These are phyloP conservation scores for Arthrinium puccinioides DNA, from an alignment of 2,329 filamentous ascomycete genomes.

Conservation along the genomic window DNA sequence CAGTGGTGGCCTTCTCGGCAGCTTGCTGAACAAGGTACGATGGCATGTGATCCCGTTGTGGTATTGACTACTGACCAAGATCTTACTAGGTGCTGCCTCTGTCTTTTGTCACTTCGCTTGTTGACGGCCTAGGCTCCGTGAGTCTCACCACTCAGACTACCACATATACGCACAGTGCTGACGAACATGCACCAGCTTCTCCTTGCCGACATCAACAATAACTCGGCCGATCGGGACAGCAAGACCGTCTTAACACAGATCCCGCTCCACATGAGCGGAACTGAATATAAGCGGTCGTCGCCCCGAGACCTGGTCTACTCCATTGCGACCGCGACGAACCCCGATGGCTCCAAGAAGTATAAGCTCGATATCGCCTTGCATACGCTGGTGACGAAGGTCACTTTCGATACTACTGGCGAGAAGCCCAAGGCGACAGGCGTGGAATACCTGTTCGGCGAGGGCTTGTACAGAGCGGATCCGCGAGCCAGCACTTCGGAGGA, in stretches of 20 bases:
- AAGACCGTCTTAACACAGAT: conserved; percentile 33
- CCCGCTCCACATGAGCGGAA: conserved; percentile 33
- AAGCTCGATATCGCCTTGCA: conserved; percentile 25
- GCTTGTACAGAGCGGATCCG: conserved; percentile 19
- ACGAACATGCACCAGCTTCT: too few species aligned
- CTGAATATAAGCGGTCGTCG: conserved; percentile 27
- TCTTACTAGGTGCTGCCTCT: conserved; percentile 3
- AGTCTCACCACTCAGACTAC: too few species aligned
- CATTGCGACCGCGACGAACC: conserved; percentile 14
- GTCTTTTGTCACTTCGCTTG: conserved; percentile 22
- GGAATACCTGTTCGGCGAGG: conserved; percentile 15
- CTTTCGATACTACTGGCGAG: conserved; percentile 4
- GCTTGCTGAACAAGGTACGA: conserved; percentile 1
- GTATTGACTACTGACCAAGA: conserved; percentile 8
- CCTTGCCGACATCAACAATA: conserved; percentile 1
- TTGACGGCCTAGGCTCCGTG: conserved; percentile 36
- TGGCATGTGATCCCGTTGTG: too few species aligned
- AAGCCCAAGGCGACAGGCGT: conserved; percentile 9
- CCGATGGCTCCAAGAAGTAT: conserved; percentile 35
- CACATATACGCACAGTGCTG: too few species aligned
- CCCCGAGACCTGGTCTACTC: conserved; percentile 40
- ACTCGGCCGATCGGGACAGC: neutral
- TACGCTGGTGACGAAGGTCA: conserved; percentile 10
- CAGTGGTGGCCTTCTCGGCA: conserved; percentile 19
- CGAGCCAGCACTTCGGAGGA: conserved; percentile 15